A percentile compares a stretch with the other conserved stretches of the same genome.
Evolutionary conservation across 257 asterid genomes (phyloP).

Genomic region (Fraxinus anomala): DNA sequence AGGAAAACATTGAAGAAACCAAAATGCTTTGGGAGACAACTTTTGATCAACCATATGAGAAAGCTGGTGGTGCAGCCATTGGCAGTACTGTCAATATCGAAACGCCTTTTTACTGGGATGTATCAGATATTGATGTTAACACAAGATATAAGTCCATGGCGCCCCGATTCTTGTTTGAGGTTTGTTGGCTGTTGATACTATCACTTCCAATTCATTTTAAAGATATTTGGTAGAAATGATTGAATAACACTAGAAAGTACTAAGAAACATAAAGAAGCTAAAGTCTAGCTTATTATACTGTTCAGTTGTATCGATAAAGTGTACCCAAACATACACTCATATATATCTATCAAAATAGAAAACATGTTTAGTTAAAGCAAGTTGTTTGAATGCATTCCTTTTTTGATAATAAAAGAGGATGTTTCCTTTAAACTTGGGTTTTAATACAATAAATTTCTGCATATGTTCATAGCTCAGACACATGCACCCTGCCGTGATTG

Average conservation of each 20-base stretch:
- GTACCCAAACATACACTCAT: not conserved
- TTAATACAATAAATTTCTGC: not conserved
- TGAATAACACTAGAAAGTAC: not conserved
- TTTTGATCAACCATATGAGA: constrained; percentile 79
- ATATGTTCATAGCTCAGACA: not conserved
- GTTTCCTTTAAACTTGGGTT: not conserved
- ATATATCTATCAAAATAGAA: no score
- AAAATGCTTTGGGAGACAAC: constrained; percentile 74
- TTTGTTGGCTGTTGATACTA: constrained; percentile 32
- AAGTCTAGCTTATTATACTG: no score
- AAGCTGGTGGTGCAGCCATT: constrained; percentile 66
- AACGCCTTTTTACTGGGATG: constrained; percentile 69
- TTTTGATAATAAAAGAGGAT: no score
- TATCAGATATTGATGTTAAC: constrained; percentile 61
- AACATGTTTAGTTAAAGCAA: no score
- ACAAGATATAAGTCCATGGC: constrained; percentile 65
- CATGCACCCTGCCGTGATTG: not conserved
- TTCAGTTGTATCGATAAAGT: not conserved
- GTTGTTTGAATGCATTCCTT: no score
- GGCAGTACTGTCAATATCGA: constrained; percentile 36
- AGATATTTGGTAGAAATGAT: not conserved
- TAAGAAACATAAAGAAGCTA: no score
- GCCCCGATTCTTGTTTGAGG: constrained; percentile 89
- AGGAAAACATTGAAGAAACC: constrained; percentile 50
- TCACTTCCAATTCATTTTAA: not conserved